phyloP scores from a whole-genome alignment of 257 asterid species.

The Parsonsia alboflavescens region DNA sequence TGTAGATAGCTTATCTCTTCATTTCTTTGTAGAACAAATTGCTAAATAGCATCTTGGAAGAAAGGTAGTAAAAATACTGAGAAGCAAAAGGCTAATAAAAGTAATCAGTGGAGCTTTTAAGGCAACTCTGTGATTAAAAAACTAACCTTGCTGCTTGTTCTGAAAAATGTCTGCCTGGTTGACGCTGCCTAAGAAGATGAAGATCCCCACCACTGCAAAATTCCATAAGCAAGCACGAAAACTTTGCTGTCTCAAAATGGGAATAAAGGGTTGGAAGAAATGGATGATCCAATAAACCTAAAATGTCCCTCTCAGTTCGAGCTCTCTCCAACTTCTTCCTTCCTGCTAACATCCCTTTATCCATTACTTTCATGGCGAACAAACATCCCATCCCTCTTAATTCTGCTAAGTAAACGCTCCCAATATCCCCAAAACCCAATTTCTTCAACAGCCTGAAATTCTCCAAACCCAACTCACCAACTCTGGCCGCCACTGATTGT shows the following conservation, averaged over 20 bases:
- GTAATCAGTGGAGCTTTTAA: not conserved
- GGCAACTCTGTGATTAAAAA: conserved; percentile 1
- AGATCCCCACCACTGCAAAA: conserved; percentile 96
- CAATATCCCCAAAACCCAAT: conserved; percentile 89
- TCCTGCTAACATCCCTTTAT: conserved; percentile 71
- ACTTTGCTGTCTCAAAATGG: conserved; percentile 77
- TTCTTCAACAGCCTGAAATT: conserved; percentile 78
- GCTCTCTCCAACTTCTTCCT: conserved; percentile 78
- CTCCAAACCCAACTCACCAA: conserved; percentile 66
- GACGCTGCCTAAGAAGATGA: conserved; percentile 87
- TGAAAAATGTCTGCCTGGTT: conserved; percentile 64
- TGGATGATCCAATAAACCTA: conserved; percentile 79
- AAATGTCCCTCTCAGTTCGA: conserved; percentile 79
- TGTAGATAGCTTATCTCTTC: not conserved
- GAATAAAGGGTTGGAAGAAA: conserved; percentile 86
- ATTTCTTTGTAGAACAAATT: not conserved
- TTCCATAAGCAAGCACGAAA: conserved; percentile 87
- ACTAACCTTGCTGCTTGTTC: conserved; percentile 88
- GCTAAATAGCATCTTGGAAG: not conserved
- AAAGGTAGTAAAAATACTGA: not conserved
- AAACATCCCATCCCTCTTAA: conserved; percentile 58
- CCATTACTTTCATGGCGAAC: conserved; percentile 91
- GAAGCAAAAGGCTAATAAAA: not conserved
- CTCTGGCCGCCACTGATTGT: conserved; percentile 39
- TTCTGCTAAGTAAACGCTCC: conserved; percentile 88